A percentile compares a stretch with the other conserved stretches of the same genome.
These are phyloP conservation scores for Pyrus communis DNA, from an alignment of 306 rosid species.

Conservation along the genomic window DNA sequence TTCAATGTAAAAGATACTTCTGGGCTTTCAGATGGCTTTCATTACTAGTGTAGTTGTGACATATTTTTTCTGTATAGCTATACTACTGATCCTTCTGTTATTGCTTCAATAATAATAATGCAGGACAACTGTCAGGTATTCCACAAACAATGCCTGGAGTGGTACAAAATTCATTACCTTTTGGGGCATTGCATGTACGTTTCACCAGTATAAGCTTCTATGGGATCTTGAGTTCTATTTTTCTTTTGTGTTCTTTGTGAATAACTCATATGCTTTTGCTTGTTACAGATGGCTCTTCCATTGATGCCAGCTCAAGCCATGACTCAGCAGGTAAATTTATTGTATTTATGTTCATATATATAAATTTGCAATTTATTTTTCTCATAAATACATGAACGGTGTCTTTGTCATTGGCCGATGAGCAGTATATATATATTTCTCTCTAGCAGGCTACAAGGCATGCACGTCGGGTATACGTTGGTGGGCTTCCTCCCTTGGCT, in stretches of 20 bases:
- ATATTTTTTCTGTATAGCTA: slow-evolving; percentile 2
- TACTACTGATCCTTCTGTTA: slow-evolving; percentile 21
- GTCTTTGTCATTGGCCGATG: background rate
- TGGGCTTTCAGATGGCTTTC: slow-evolving; percentile 23
- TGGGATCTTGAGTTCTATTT: slow-evolving; percentile 8
- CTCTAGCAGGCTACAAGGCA: slow-evolving; percentile 74
- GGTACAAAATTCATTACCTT: slow-evolving; percentile 41
- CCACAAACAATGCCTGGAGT: slow-evolving; percentile 43
- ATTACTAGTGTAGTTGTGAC: slow-evolving; percentile 9
- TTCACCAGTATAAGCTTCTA: slow-evolving; percentile 13
- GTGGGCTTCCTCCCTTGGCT: slow-evolving; percentile 75
- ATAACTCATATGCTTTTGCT: slow-evolving; percentile 15
- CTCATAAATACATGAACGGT: background rate
- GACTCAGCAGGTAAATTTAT: slow-evolving; percentile 64
- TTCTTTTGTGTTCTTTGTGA: slow-evolving; percentile 5
- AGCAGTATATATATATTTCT: background rate
- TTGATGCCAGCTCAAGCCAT: slow-evolving; percentile 76
- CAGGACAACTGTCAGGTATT: slow-evolving; percentile 52
- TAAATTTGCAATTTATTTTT: background rate
- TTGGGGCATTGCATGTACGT: slow-evolving; percentile 49
- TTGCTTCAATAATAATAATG: slow-evolving; percentile 28
- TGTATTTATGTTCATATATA: background rate
- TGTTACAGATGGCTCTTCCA: slow-evolving; percentile 45
- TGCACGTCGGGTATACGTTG: slow-evolving; percentile 77
- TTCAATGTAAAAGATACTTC: slow-evolving; percentile 16